phyloP scores from a whole-genome alignment of 1,139 yeast genomes.

The Debaryomyces subglobosus region DNA sequence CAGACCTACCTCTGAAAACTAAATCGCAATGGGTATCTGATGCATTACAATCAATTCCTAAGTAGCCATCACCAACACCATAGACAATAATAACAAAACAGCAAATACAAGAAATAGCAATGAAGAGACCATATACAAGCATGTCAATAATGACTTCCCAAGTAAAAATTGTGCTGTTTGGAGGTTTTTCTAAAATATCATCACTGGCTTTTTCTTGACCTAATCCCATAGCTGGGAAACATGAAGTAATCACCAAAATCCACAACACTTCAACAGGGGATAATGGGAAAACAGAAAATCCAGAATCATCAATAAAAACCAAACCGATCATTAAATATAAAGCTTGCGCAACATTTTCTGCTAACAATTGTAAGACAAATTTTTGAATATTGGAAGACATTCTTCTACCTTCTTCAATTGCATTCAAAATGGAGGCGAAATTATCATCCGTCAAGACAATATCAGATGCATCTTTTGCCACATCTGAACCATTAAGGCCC shows the following conservation, averaged over 20 bases:
- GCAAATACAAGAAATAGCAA: constrained; percentile 74
- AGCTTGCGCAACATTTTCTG: constrained; percentile 81
- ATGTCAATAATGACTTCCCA: constrained; percentile 74
- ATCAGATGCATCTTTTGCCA: constrained; percentile 80
- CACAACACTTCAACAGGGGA: constrained; percentile 81
- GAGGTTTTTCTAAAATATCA: constrained; percentile 68
- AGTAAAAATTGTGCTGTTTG: constrained; percentile 67
- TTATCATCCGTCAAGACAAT: constrained; percentile 76
- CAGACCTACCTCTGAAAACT: constrained; percentile 81
- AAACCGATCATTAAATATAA: constrained; percentile 70
- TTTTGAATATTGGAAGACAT: constrained; percentile 83
- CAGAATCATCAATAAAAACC: constrained; percentile 63
- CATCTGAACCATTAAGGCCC: constrained; percentile 83
- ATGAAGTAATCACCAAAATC: constrained; percentile 78
- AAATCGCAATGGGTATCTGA: constrained; percentile 47
- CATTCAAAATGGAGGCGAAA: constrained; percentile 75
- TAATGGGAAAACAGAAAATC: constrained; percentile 71
- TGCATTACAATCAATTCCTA: constrained; percentile 67
- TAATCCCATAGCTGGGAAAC: constrained; percentile 88
- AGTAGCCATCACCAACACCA: constrained; percentile 65
- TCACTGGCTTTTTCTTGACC: constrained; percentile 71
- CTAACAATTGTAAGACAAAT: constrained; percentile 76
- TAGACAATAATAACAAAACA: constrained; percentile 69
- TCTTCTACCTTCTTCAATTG: constrained; percentile 81
- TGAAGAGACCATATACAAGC: constrained; percentile 71